phyloP scores from a whole-genome alignment of 768 basidiomycete species.

The Suillus americanus region DNA sequence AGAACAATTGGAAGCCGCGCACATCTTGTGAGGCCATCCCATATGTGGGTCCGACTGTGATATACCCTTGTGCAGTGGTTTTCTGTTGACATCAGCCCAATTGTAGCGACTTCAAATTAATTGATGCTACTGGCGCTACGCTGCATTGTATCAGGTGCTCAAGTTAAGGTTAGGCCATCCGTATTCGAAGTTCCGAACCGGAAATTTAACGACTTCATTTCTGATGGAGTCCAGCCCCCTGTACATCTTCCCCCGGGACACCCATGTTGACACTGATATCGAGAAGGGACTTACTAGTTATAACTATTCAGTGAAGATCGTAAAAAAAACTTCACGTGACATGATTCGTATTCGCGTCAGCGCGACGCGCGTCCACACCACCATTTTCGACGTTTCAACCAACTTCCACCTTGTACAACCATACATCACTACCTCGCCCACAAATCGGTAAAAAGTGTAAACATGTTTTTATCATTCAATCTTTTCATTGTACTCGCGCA shows the following conservation, averaged over 20 bases:
- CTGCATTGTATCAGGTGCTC: background rate
- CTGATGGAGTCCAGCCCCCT: background rate
- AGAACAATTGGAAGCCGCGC: background rate
- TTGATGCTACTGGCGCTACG: background rate
- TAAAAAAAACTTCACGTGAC: slow-evolving; percentile 22
- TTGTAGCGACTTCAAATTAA: background rate
- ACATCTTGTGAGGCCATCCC: background rate
- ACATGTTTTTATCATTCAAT: background rate
- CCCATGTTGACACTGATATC: background rate
- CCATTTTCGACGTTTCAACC: background rate
- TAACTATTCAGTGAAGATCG: too few relatives aligned
- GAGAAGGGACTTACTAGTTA: background rate
- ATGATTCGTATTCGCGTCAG: background rate
- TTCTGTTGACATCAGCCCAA: background rate
- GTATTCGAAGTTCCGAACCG: background rate
- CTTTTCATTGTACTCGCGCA: background rate
- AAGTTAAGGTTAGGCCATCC: background rate
- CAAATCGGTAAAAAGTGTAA: background rate
- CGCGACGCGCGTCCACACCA: too few relatives aligned
- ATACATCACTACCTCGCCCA: background rate
- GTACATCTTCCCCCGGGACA: background rate
- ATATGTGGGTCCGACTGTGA: background rate
- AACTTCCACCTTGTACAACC: background rate
- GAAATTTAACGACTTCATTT: background rate
- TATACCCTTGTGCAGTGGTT: background rate